phyloP scores from a whole-genome alignment of 2,329 filamentous ascomycete genomes.

The Pyrenophora teres region DNA sequence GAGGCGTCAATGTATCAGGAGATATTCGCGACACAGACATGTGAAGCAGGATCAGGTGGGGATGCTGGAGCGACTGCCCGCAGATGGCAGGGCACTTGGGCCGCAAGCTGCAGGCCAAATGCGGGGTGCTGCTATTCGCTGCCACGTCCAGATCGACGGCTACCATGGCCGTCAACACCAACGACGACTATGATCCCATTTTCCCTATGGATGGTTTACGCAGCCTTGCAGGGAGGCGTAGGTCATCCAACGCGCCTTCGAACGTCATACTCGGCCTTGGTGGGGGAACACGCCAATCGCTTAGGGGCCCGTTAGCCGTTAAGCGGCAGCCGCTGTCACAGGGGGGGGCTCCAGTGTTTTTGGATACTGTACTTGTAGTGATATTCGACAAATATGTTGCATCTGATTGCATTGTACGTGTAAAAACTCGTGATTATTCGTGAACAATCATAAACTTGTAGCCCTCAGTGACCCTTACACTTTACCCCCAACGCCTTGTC shows the following conservation, averaged over 20 bases:
- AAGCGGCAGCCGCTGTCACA: slow-evolving; percentile 3
- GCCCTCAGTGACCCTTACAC: not conserved
- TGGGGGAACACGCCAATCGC: slow-evolving; percentile 20
- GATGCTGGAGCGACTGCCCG: slow-evolving; percentile 17
- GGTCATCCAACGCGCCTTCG: slow-evolving; percentile 16
- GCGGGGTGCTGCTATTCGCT: slow-evolving; percentile 31
- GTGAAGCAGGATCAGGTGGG: slow-evolving; percentile 19
- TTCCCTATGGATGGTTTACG: not conserved
- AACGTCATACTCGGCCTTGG: slow-evolving; percentile 21
- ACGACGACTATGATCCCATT: too few relatives aligned
- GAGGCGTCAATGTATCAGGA: not conserved
- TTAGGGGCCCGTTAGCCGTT: slow-evolving; percentile 9
- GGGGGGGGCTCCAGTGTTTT: not conserved
- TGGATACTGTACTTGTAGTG: too few relatives aligned
- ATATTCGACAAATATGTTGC: not conserved
- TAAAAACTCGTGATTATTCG: not conserved
- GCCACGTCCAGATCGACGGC: not conserved
- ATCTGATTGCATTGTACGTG: slow-evolving; percentile 3
- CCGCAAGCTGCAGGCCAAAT: slow-evolving; percentile 22
- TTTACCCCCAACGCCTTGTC: slow-evolving; percentile 11
- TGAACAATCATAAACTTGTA: slow-evolving; percentile 7
- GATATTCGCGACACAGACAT: slow-evolving; percentile 3
- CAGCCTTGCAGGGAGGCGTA: slow-evolving; percentile 18
- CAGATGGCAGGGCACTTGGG: slow-evolving; percentile 18
- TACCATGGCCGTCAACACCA: slow-evolving; percentile 12